Conservation (phyloP, 257 asterid genomes). For the Oldenlandia corymbosa region DNA sequence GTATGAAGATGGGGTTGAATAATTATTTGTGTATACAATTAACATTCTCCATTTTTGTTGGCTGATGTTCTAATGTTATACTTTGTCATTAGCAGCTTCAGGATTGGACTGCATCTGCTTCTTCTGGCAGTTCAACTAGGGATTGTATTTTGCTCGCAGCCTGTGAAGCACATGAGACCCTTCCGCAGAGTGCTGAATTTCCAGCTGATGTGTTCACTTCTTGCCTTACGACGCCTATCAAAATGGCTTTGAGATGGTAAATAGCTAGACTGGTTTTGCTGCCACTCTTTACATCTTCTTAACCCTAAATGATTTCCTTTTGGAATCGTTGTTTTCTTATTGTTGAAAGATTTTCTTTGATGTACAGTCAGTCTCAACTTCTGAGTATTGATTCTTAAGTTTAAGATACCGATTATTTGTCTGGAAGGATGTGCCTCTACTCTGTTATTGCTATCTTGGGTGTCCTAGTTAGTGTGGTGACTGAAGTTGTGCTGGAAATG, state of each 20-base stretch:
- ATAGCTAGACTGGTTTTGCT: slow-evolving; percentile 13
- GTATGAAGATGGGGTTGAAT: slow-evolving; percentile 26
- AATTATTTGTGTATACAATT: not conserved
- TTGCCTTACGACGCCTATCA: slow-evolving; percentile 93
- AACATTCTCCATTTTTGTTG: slow-evolving; percentile 2
- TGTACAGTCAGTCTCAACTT: not conserved
- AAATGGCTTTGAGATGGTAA: slow-evolving; percentile 98
- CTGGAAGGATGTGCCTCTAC: not conserved
- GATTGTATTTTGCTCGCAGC: slow-evolving; percentile 93
- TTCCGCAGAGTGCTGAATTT: slow-evolving; percentile 94
- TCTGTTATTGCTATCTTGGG: not conserved
- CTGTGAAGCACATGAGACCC: slow-evolving; percentile 76
- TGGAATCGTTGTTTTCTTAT: not conserved
- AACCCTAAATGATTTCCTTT: not conserved
- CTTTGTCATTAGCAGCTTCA: slow-evolving; percentile 53
- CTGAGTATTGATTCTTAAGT: not conserved
- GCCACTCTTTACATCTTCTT: not conserved
- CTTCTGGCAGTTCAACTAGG: slow-evolving; percentile 41
- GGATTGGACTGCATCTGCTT: slow-evolving; percentile 60
- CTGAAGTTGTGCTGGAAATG: not conserved
- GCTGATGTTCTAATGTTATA: not conserved
- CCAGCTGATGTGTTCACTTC: slow-evolving; percentile 98
- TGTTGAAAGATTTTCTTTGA: not conserved
- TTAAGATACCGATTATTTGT: not conserved
- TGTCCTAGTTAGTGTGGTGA: not conserved